Percentiles rank a stretch among this genome's conserved stretches.
Conservation (phyloP, 805 yeast genomes). For the Saccharomycopsis guyanensis region DNA sequence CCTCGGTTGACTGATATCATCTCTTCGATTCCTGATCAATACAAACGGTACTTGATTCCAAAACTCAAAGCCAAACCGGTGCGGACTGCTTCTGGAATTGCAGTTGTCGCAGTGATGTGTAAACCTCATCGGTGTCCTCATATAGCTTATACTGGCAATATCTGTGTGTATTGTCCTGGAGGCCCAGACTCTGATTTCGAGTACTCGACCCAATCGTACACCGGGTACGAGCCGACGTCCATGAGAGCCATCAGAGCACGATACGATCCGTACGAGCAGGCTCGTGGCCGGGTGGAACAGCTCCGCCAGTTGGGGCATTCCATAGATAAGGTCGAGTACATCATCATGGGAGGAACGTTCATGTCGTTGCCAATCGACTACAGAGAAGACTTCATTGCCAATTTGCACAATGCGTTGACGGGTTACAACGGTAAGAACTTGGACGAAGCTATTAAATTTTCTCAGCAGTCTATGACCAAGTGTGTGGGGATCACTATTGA, state of each 20-base stretch:
- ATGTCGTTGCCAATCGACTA: constrained; percentile 90
- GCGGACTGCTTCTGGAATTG: constrained; percentile 96
- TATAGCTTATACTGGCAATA: constrained; percentile 96
- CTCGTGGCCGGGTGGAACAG: constrained; percentile 95
- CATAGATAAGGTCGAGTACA: constrained; percentile 95
- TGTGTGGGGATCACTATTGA: constrained; percentile 98
- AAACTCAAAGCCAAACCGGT: constrained; percentile 98
- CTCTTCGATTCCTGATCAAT: constrained; percentile 91
- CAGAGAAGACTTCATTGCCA: constrained; percentile 82
- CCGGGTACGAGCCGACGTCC: constrained; percentile 98
- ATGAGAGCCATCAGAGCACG: constrained; percentile 99
- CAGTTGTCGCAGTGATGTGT: constrained; percentile 99
- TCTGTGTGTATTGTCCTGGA: constrained; percentile 98
- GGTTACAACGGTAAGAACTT: constrained; percentile 83
- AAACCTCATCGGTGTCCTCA: constrained; percentile 99
- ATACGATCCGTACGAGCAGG: constrained; percentile 97
- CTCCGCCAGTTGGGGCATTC: constrained; percentile 91
- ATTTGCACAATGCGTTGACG: constrained; percentile 88
- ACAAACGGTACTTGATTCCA: constrained; percentile 84
- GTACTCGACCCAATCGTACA: constrained; percentile 94
- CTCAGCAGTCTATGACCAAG: constrained; percentile 91
- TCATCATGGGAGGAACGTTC: constrained; percentile 98
- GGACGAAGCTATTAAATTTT: constrained; percentile 83
- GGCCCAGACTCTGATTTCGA: constrained; percentile 99
- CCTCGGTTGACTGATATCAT: constrained; percentile 94